Evolutionary conservation across 2,329 filamentous ascomycete genomes (phyloP).

Genomic region (Aspergillus quadrilineatus): DNA sequence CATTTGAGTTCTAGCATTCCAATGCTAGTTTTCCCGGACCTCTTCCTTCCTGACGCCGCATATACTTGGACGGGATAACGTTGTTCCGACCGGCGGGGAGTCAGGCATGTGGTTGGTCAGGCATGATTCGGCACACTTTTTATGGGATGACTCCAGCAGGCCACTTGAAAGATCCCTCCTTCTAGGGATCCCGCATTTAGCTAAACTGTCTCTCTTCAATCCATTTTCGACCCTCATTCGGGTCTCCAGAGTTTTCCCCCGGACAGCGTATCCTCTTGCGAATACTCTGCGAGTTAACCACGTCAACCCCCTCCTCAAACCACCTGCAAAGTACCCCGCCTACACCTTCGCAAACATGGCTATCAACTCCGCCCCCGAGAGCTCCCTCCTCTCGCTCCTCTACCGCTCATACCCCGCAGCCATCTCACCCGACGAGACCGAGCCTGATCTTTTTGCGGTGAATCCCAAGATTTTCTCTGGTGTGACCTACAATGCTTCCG

Average conservation of each 20-base stretch:
- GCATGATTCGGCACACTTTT: constrained; percentile 16
- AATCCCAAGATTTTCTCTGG: constrained; percentile 65
- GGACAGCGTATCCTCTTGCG: constrained; percentile 13
- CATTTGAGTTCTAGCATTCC: too few relatives aligned
- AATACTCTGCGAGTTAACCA: constrained; percentile 9
- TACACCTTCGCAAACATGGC: constrained; percentile 27
- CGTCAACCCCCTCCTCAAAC: constrained; percentile 29
- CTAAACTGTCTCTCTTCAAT: constrained; percentile 21
- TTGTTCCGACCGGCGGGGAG: constrained; percentile 4
- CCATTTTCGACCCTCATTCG: constrained; percentile 19
- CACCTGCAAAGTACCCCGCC: constrained; percentile 17
- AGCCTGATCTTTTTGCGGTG: constrained; percentile 46
- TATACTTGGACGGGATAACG: constrained; percentile 1
- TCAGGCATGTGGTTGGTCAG: neutral
- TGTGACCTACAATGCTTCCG: constrained; percentile 70
- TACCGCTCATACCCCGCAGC: constrained; percentile 45
- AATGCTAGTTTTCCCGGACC: neutral
- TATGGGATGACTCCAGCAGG: constrained; percentile 13
- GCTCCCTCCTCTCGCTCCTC: constrained; percentile 46
- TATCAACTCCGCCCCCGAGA: constrained; percentile 36
- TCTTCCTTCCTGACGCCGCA: neutral
- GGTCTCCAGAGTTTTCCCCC: constrained; percentile 21
- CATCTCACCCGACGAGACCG: constrained; percentile 41
- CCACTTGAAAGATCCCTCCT: constrained; percentile 18
- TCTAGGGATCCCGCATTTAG: constrained; percentile 16